Base-by-base conservation (phyloP, 2,329 filamentous ascomycete species). In the Neopestalotiopsis clavispora region DNA sequence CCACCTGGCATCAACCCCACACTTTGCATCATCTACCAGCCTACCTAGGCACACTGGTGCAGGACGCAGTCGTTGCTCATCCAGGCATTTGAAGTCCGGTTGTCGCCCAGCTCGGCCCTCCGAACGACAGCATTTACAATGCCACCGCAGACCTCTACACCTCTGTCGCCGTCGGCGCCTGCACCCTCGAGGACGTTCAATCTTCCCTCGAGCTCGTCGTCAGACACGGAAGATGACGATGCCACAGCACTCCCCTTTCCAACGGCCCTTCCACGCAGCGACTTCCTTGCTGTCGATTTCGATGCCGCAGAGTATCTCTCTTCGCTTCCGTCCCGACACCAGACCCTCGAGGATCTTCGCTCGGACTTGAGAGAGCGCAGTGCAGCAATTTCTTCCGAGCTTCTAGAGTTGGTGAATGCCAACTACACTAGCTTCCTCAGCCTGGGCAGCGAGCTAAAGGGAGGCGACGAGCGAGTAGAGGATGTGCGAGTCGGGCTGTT, bases 371-470 rank as follows among this genome's bases (percentile, higher is more conserved):
- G 95, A 59, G 89, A 94, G 69, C 88, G 97, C 66, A 93, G 91
- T 73, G 89, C 93, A 74, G 87, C 91, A 23, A 91, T 99, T 70
- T 93, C 91, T 75, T 89, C 92, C 71, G 96, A 99, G 82, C 86
- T 99, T 2, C 86, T 99, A 20, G 95, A 98, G 81, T 89, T 99
- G 7, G 96, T 99, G 73, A 99, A 99, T 78, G 89, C 92, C 65
- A 97, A 99, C 80, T 98, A 99, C 79, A 92, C 94, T 62, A 92
- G 95, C 68, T 99, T 99, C 75, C 81, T 99, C 4, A 91, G 91
- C 0, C 83, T 99, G 0, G 97, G 96, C 0, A 90, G 88, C 61
- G 93, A 94, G 74, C 83, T 99, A 58, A 89, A 90, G 67, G 95
- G 95, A 2, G 97, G 97, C 7, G 95, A 97, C 76, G 95, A 98